These are phyloP conservation scores for Boletus rubescentipes DNA, from an alignment of 768 basidiomycete species.

Conservation along the genomic window DNA sequence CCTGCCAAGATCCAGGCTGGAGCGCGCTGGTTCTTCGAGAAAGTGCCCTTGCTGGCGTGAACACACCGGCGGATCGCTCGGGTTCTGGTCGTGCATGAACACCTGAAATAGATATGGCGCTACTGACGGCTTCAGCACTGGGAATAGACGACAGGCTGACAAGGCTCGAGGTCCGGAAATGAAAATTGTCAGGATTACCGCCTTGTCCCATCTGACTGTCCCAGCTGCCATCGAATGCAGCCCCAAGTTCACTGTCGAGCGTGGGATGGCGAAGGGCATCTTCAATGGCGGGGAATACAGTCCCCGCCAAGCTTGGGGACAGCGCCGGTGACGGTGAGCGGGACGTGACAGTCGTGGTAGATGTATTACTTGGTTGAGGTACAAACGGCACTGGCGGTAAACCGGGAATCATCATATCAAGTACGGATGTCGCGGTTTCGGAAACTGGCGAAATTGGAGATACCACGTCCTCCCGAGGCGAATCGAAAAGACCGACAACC, in stretches of 20 bases:
- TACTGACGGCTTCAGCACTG: slow-evolving; percentile 12
- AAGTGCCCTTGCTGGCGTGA: neutral
- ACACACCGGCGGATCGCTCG: neutral
- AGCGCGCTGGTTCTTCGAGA: slow-evolving; percentile 8
- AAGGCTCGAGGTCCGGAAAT: slow-evolving; percentile 55
- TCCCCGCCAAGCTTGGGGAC: slow-evolving; percentile 4
- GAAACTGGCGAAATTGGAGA: slow-evolving; percentile 12
- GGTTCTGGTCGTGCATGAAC: neutral
- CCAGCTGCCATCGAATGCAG: slow-evolving; percentile 40
- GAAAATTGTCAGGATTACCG: slow-evolving; percentile 38
- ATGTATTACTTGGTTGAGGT: slow-evolving; percentile 32
- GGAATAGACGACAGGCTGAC: slow-evolving; percentile 48
- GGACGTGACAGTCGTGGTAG: slow-evolving; percentile 14
- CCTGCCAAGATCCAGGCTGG: slow-evolving; percentile 16
- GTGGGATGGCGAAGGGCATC: slow-evolving; percentile 30
- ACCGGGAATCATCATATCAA: slow-evolving; percentile 34
- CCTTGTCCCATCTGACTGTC: slow-evolving; percentile 1
- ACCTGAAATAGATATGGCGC: slow-evolving; percentile 1
- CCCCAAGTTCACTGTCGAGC: slow-evolving; percentile 60
- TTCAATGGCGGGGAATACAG: slow-evolving; percentile 6
- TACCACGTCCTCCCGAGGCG: slow-evolving; percentile 15
- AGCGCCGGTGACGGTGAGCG: slow-evolving; percentile 23
- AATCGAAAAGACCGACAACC: slow-evolving; percentile 63
- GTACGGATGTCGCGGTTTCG: slow-evolving; percentile 22
- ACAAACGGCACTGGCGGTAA: slow-evolving; percentile 34